These are phyloP conservation scores for Lobosporangium transversale DNA, from an alignment of 192 early-diverging fungal genomes.

Conservation along the genomic window DNA sequence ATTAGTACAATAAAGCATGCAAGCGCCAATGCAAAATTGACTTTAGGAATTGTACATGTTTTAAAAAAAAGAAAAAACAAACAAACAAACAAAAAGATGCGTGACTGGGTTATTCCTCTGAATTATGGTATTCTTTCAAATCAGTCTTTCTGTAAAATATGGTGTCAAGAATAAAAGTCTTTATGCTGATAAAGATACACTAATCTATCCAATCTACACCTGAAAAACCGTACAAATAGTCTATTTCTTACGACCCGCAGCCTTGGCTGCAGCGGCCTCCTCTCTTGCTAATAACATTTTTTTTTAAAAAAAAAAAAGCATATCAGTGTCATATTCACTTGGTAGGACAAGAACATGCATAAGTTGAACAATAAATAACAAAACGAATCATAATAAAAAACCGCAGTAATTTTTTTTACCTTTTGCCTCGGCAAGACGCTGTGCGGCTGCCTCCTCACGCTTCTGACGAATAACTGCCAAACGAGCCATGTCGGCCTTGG, in stretches of 20 bases:
- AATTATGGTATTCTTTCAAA: too few relatives aligned
- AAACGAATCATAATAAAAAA: slow-evolving; percentile 1
- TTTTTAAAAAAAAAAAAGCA: background rate
- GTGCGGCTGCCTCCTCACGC: slow-evolving; percentile 62
- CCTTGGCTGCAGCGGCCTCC: slow-evolving; percentile 53
- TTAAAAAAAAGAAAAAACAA: slow-evolving; percentile 24
- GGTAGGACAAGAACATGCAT: background rate
- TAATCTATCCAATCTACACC: too few relatives aligned
- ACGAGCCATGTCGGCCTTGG: slow-evolving; percentile 61
- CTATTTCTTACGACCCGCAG: slow-evolving; percentile 40
- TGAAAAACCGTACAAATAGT: too few relatives aligned
- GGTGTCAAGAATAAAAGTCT: too few relatives aligned
- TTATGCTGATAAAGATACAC: too few relatives aligned
- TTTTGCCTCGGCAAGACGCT: slow-evolving; percentile 56
- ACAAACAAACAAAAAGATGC: slow-evolving; percentile 15
- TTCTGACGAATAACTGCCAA: slow-evolving; percentile 61
- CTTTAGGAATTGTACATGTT: background rate
- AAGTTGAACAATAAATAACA: slow-evolving; percentile 4
- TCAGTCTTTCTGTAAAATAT: too few relatives aligned
- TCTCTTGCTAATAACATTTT: slow-evolving; percentile 25
- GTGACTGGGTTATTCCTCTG: too few relatives aligned
- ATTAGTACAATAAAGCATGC: background rate
- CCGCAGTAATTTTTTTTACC: slow-evolving; percentile 29
- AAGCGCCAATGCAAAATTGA: background rate
- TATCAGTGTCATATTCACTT: background rate